Evolutionary conservation across 495 filamentous ascomycete genomes (phyloP).

Genomic region (Parathielavia appendiculata): DNA sequence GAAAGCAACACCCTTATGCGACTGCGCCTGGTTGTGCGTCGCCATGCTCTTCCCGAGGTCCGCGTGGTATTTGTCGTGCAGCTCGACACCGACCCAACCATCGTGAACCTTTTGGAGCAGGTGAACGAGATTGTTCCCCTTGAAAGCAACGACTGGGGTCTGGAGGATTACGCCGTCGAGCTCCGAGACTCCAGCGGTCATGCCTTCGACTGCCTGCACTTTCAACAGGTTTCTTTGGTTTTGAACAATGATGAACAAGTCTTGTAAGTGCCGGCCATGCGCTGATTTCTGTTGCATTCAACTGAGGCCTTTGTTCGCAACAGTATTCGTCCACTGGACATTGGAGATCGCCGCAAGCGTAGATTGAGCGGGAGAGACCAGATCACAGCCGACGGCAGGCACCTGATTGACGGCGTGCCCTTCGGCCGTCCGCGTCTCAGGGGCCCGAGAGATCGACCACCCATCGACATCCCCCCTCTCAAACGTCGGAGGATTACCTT

Average conservation of each 20-base stretch:
- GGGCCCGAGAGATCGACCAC: conserved; percentile 55
- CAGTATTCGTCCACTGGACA: conserved; percentile 77
- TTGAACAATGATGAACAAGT: conserved; percentile 83
- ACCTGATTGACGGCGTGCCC: conserved; percentile 82
- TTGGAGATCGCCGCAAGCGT: conserved; percentile 67
- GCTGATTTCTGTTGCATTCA: background rate
- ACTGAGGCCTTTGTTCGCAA: background rate
- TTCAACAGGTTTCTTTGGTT: conserved; percentile 61
- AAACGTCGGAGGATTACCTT: conserved; percentile 61
- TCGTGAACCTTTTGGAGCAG: conserved; percentile 77
- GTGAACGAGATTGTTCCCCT: conserved; percentile 80
- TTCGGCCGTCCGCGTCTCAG: conserved; percentile 73
- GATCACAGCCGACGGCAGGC: conserved; percentile 73
- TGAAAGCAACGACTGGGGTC: conserved; percentile 75
- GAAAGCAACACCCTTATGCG: conserved; percentile 52
- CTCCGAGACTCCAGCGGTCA: conserved; percentile 49
- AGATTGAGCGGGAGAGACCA: conserved; percentile 76
- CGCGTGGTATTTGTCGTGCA: conserved; percentile 67
- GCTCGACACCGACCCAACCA: conserved; percentile 55
- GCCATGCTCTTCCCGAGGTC: conserved; percentile 71
- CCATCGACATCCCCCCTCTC: conserved; percentile 66
- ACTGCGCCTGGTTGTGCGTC: conserved; percentile 73
- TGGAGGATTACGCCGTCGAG: conserved; percentile 91
- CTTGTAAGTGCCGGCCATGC: conserved; percentile 50
- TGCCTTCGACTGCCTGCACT: conserved; percentile 88